These are phyloP conservation scores for Nectriaceae sp. DNA, from an alignment of 2,329 filamentous ascomycete genomes.

Conservation along the genomic window DNA sequence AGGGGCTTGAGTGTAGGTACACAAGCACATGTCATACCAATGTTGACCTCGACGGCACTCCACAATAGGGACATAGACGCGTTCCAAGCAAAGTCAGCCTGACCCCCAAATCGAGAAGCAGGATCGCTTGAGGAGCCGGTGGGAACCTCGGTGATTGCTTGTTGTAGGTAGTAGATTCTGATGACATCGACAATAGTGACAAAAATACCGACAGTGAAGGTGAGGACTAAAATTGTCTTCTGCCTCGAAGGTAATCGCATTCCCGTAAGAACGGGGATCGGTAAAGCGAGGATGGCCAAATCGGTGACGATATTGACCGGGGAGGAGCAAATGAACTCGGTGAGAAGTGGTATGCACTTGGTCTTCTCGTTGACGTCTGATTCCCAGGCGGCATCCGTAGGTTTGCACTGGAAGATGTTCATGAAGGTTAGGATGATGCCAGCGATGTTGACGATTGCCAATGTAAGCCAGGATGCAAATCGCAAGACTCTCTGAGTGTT, in stretches of 20 bases:
- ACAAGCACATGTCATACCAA: slow-evolving; percentile 87
- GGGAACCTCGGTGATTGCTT: slow-evolving; percentile 56
- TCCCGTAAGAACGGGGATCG: slow-evolving; percentile 82
- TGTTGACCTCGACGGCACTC: slow-evolving; percentile 88
- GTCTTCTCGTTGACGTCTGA: slow-evolving; percentile 33
- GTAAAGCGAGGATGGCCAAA: slow-evolving; percentile 81
- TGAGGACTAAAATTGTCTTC: slow-evolving; percentile 83
- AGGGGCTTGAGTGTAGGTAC: slow-evolving; percentile 92
- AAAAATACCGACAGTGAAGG: slow-evolving; percentile 85
- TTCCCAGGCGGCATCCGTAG: slow-evolving; percentile 70
- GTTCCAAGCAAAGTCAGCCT: slow-evolving; percentile 66
- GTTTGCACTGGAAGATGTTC: slow-evolving; percentile 84
- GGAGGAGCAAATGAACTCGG: slow-evolving; percentile 71
- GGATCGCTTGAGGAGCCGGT: slow-evolving; percentile 38
- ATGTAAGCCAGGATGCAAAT: slow-evolving; percentile 77
- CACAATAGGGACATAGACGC: slow-evolving; percentile 88
- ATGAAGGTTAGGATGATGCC: slow-evolving; percentile 80
- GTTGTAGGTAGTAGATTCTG: slow-evolving; percentile 85
- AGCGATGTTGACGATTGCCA: slow-evolving; percentile 76
- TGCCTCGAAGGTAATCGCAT: slow-evolving; percentile 85
- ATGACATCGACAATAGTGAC: slow-evolving; percentile 87
- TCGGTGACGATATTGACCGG: slow-evolving; percentile 93
- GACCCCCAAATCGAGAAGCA: slow-evolving; percentile 51
- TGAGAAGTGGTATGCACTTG: slow-evolving; percentile 58
- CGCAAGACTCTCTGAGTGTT: slow-evolving; percentile 76